phyloP scores from a whole-genome alignment of 768 basidiomycete genomes.

The Leccinum rimulosum region DNA sequence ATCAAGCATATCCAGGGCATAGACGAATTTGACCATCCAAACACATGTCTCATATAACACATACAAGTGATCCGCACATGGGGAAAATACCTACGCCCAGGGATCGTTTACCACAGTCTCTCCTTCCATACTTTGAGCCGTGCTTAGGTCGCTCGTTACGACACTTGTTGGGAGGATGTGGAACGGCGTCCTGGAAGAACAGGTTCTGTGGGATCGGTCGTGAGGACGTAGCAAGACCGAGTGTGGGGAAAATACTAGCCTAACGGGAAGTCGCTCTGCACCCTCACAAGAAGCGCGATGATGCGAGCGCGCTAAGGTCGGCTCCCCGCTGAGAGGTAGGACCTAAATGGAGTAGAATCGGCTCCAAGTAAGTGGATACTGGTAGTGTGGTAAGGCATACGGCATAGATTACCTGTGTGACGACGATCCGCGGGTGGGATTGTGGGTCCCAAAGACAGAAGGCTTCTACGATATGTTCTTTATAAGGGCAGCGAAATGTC shows the following conservation, averaged over 20 bases:
- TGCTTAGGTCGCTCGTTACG: constrained; percentile 72
- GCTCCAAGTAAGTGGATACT: constrained; percentile 9
- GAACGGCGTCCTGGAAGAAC: constrained; percentile 52
- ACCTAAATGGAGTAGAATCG: constrained; percentile 18
- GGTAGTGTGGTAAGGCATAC: constrained; percentile 10
- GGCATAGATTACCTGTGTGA: constrained; percentile 31
- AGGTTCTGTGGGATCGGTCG: constrained; percentile 18
- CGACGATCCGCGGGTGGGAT: constrained; percentile 30
- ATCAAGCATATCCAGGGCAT: neutral
- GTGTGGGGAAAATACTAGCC: constrained; percentile 33
- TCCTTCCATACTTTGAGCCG: constrained; percentile 66
- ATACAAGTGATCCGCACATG: constrained; percentile 4
- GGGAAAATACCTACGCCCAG: constrained; percentile 11
- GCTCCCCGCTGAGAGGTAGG: constrained; percentile 42
- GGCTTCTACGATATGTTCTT: constrained; percentile 21
- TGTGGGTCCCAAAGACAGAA: constrained; percentile 32
- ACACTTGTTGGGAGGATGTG: constrained; percentile 69
- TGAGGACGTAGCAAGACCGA: constrained; percentile 7
- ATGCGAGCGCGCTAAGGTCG: constrained; percentile 55
- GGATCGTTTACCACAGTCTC: constrained; percentile 22
- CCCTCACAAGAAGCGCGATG: constrained; percentile 73
- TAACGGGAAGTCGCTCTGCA: constrained; percentile 56
- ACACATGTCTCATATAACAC: constrained; percentile 15
- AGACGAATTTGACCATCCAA: constrained; percentile 7
- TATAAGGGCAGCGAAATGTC: constrained; percentile 27